Conservation (phyloP, 352 stramenopile species). For the Pythium grandisporangium region DNA sequence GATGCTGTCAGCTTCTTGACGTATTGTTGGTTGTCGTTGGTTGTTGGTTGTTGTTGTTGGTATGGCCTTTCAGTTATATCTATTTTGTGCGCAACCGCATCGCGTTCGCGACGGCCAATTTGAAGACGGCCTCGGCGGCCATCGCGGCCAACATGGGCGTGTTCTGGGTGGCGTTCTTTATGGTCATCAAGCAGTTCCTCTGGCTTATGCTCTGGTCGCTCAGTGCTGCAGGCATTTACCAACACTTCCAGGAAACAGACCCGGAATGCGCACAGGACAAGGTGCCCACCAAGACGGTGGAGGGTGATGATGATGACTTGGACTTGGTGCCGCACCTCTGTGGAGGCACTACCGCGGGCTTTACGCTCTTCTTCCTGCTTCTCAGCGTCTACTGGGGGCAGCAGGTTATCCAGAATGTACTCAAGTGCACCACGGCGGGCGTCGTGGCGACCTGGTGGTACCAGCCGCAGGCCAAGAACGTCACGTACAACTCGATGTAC, state of each 20-base stretch:
- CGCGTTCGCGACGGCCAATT: conserved; percentile 70
- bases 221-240: conserved; percentile 58
- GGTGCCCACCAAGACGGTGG: not conserved
- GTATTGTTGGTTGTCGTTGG: too few species aligned
- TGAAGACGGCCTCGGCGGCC: conserved; percentile 59
- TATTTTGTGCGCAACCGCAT: conserved; percentile 74
- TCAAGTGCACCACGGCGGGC: conserved; percentile 72
- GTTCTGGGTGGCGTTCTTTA: conserved; percentile 53
- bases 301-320: not conserved
- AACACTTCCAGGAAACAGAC: conserved; percentile 56
- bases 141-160: conserved; percentile 45
- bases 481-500: conserved; percentile 60
- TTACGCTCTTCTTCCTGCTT: conserved; percentile 74
- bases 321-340: conserved; percentile 27
- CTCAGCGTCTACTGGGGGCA: conserved; percentile 81
- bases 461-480: conserved; percentile 43
- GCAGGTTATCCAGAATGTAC: conserved; percentile 77
- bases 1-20: conserved; percentile 4
- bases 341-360: conserved; percentile 41
- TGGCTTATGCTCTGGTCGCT: conserved; percentile 72
- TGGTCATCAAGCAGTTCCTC: conserved; percentile 62
- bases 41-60: too few species aligned
- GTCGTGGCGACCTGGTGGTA: conserved; percentile 84
- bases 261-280: conserved; percentile 33
- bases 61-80: conserved; percentile 37